Conservation (phyloP, 1,284 basidiomycete genomes). For the Mrakiaceae sp. region DNA sequence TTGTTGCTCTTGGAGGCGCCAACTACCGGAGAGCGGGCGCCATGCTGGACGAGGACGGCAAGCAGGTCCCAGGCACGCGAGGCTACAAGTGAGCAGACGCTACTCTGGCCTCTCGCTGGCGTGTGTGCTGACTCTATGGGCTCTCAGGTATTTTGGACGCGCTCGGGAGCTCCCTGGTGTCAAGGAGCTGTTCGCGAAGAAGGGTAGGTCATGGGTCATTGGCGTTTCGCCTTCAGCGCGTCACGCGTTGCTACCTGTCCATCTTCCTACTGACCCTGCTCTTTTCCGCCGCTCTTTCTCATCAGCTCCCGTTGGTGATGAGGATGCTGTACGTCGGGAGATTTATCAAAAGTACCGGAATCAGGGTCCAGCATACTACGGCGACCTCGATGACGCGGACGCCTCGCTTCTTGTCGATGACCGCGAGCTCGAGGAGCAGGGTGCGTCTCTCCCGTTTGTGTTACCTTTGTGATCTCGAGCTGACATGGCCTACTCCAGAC, state of each 20-base stretch:
- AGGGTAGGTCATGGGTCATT: conserved; percentile 42
- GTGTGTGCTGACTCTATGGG: neutral
- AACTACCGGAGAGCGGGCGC: conserved; percentile 80
- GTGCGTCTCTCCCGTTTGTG: conserved; percentile 38
- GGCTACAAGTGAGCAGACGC: conserved; percentile 78
- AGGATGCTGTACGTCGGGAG: conserved; percentile 55
- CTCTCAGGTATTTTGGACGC: conserved; percentile 79
- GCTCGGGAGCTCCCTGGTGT: conserved; percentile 95
- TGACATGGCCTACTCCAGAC: neutral
- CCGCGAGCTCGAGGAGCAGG: conserved; percentile 56
- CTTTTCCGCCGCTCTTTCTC: neutral
- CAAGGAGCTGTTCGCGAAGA: conserved; percentile 77
- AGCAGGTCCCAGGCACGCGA: conserved; percentile 90
- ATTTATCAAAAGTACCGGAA: conserved; percentile 83
- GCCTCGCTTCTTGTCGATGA: conserved; percentile 60
- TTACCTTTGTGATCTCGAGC: neutral
- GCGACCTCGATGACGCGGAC: conserved; percentile 79
- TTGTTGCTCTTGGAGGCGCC: conserved; percentile 85
- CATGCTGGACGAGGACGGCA: conserved; percentile 87
- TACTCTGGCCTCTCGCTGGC: neutral
- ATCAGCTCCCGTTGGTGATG: conserved; percentile 44
- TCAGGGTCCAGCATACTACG: conserved; percentile 80
- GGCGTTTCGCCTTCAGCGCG: neutral
- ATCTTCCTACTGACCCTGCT: neutral
- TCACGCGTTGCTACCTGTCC: conserved; percentile 6